phyloP scores from a whole-genome alignment of 2,329 filamentous ascomycete species.

The Colletotrichum australisinense region DNA sequence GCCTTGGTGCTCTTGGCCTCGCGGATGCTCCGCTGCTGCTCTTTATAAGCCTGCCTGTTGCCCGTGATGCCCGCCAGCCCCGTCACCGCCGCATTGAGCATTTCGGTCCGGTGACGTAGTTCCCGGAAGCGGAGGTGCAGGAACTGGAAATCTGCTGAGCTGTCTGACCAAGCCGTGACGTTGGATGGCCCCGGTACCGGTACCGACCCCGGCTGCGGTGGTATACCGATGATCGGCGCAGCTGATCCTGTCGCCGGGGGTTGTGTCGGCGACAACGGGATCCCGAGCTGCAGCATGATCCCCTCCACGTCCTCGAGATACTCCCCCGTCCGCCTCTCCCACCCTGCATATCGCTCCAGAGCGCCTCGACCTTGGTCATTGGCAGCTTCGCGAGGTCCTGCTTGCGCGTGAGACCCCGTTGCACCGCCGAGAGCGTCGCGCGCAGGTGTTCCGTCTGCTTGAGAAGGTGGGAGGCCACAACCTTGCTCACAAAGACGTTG shows the following conservation, averaged over 20 bases:
- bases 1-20: slow-evolving; percentile 41
- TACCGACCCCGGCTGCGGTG: not conserved
- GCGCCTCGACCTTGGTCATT: slow-evolving; percentile 38
- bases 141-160: slow-evolving; percentile 39
- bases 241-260: not conserved
- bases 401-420: slow-evolving; percentile 41
- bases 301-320: slow-evolving; percentile 41
- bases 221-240: not conserved
- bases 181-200: not conserved
- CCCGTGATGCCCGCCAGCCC: slow-evolving; percentile 41
- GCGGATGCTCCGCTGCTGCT: slow-evolving; percentile 40
- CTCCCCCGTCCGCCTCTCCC: slow-evolving; percentile 41
- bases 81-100: slow-evolving; percentile 39
- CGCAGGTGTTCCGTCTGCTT: slow-evolving; percentile 40
- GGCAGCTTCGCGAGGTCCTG: slow-evolving; percentile 39
- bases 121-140: slow-evolving; percentile 39
- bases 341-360: slow-evolving; percentile 42
- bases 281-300: slow-evolving; percentile 41
- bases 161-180: slow-evolving; percentile 33
- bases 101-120: slow-evolving; percentile 38
- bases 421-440: slow-evolving; percentile 37
- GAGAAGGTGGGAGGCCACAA: slow-evolving; percentile 40
- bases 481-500: slow-evolving; percentile 39
- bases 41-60: slow-evolving; percentile 38
- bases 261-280: slow-evolving; percentile 35